Evolutionary conservation across 139 green algal species (phyloP).

Genomic region (Dunaliella primolecta): DNA sequence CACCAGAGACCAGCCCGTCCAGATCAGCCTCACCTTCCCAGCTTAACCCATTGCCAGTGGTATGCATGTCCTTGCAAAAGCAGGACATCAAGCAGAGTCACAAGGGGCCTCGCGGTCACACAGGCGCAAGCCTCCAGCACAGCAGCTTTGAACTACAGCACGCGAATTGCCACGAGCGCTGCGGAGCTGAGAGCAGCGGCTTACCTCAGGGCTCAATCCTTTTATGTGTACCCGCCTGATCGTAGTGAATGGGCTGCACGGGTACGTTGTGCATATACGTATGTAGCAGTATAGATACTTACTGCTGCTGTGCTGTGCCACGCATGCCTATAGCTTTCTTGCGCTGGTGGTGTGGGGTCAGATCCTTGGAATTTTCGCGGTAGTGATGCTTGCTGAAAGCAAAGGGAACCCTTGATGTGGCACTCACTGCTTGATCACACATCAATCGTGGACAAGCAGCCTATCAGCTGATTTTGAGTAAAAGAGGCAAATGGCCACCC

Average conservation of each 20-base stretch:
- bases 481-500: too few relatives aligned
- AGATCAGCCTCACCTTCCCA: background rate
- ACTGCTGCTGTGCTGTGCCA: background rate
- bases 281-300: background rate
- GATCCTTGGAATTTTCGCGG: background rate
- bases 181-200: conserved; percentile 70
- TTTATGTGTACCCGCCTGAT: conserved; percentile 57
- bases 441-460: too few relatives aligned
- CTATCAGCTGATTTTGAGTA: too few relatives aligned
- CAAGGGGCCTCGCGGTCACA: background rate
- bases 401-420: background rate
- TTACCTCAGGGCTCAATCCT: conserved; percentile 61
- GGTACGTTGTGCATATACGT: conserved; percentile 28
- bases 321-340: background rate
- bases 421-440: too few relatives aligned
- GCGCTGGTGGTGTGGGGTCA: background rate
- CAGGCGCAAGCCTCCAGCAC: background rate
- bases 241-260: conserved; percentile 59
- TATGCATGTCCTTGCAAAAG: too few relatives aligned
- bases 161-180: background rate
- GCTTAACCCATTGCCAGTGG: too few relatives aligned
- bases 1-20: background rate
- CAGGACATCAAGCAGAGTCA: background rate
- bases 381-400: too few relatives aligned
- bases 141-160: background rate